A percentile compares a stretch with the other conserved stretches of the same genome.
These are phyloP conservation scores for Parmelia sp. DNA, from an alignment of 495 filamentous ascomycete genomes.

Conservation along the genomic window DNA sequence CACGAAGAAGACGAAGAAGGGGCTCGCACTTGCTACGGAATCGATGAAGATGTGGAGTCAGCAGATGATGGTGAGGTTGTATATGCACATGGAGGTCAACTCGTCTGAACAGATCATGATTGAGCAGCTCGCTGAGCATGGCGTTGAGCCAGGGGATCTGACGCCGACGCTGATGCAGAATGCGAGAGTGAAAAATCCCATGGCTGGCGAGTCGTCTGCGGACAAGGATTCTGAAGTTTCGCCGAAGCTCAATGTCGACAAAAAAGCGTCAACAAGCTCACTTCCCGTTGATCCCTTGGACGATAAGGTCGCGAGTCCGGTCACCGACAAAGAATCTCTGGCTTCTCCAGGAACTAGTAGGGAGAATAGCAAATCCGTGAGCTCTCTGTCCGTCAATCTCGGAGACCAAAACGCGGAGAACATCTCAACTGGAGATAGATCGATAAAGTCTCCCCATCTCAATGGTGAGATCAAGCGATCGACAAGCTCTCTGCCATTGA, in stretches of 20 bases:
- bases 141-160: slow-evolving; percentile 75
- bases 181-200: slow-evolving; percentile 86
- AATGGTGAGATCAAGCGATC: slow-evolving; percentile 29
- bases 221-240: slow-evolving; percentile 21
- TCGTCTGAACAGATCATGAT: slow-evolving; percentile 95
- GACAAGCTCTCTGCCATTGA: slow-evolving; percentile 26
- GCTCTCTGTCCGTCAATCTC: neutral
- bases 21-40: slow-evolving; percentile 61
- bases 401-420: slow-evolving; percentile 40
- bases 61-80: slow-evolving; percentile 91
- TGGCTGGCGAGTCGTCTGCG: slow-evolving; percentile 47
- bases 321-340: slow-evolving; percentile 24
- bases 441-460: slow-evolving; percentile 29
- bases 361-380: slow-evolving; percentile 27
- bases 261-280: slow-evolving; percentile 24
- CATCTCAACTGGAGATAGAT: slow-evolving; percentile 20
- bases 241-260: slow-evolving; percentile 33
- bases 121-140: slow-evolving; percentile 89
- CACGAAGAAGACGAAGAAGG: slow-evolving; percentile 56
- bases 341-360: slow-evolving; percentile 32
- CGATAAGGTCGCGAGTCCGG: slow-evolving; percentile 40
- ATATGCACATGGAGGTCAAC: slow-evolving; percentile 93
- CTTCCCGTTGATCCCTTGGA: neutral
- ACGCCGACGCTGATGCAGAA: slow-evolving; percentile 87
- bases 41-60: slow-evolving; percentile 92